Evolutionary conservation across 768 basidiomycete genomes (phyloP), one percentile per base, ranked within the genome.

Genomic region (Boletus edulis): DNA sequence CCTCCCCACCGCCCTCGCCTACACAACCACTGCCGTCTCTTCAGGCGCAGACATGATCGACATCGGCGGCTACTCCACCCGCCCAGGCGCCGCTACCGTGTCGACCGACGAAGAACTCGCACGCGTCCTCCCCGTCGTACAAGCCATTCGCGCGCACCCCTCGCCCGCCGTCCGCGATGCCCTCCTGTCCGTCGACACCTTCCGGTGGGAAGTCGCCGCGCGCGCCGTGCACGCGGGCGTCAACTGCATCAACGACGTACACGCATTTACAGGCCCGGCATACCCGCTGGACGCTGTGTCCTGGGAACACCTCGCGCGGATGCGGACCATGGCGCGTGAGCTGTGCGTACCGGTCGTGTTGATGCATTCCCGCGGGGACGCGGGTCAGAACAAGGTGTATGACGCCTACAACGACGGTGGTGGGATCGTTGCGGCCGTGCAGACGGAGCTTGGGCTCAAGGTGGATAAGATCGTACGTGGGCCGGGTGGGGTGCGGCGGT

Each of bases 311-410:
- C 78, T 84, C 60, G 58, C 60, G 11, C 71, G 77, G 50, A 90
- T 96, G 90, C 83, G 87, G 50, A 55, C 65, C n/a, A 68, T 85
- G 24, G 85, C 87, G 29, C 78, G 85, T 35, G 74, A 80, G 31
- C 73, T 84, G 42, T 81, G 80, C 6, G 88, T 89, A 0, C 95
- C 94, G 0, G 86, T 94, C 46, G 75, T 98, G 11, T 71, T 98
- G 54, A 98, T 98, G 96, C 96, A 99, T 70, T 94, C 92, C 0
- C 78, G 94, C 4, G 94, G 92, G 0, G 89, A 91, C 52, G 90
- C 91, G 0, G 84, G 86, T 15, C 61, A 76, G 58, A 81, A 94
- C 76, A 91, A 91, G 73, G 78, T 85, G 57, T 86, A 86, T 62
- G 63, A 61, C 15, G 61, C 50, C 51, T 82, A 86, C 65, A 69